These are phyloP conservation scores for Lasiodiplodia citricola DNA, from an alignment of 2,329 filamentous ascomycete genomes.

Conservation along the genomic window DNA sequence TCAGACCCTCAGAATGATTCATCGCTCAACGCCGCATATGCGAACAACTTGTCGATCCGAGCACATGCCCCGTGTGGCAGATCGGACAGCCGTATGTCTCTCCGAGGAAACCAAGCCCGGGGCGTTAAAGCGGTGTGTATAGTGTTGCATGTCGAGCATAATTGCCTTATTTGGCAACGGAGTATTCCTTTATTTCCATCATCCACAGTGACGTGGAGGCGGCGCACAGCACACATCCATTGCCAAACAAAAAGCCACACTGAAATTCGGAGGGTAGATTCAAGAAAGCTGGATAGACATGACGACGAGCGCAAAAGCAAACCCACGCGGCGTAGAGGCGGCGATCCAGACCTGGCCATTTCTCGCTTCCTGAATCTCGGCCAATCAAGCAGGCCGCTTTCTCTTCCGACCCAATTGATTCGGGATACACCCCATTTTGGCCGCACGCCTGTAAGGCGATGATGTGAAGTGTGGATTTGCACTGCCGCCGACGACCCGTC, in stretches of 20 bases:
- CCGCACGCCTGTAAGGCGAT: background rate
- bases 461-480: background rate
- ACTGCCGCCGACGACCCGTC: too few relatives aligned
- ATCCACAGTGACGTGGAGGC: background rate
- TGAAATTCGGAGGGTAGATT: background rate
- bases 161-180: background rate
- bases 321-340: background rate
- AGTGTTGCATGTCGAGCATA: background rate
- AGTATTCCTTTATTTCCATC: background rate
- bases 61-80: background rate
- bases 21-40: background rate
- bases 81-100: conserved; percentile 1
- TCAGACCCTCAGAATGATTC: background rate
- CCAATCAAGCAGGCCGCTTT: conserved; percentile 10
- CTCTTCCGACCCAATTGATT: background rate
- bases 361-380: background rate
- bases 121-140: background rate
- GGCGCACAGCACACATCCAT: background rate
- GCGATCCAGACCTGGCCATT: conserved; percentile 13
- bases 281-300: background rate
- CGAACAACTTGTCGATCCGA: background rate
- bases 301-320: background rate
- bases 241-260: background rate
- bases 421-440: background rate
- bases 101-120: background rate